Percentiles rank a stretch among this genome's conserved stretches.
Conservation (phyloP, 2,329 filamentous ascomycete species). For the Rutstroemia sydowiana region DNA sequence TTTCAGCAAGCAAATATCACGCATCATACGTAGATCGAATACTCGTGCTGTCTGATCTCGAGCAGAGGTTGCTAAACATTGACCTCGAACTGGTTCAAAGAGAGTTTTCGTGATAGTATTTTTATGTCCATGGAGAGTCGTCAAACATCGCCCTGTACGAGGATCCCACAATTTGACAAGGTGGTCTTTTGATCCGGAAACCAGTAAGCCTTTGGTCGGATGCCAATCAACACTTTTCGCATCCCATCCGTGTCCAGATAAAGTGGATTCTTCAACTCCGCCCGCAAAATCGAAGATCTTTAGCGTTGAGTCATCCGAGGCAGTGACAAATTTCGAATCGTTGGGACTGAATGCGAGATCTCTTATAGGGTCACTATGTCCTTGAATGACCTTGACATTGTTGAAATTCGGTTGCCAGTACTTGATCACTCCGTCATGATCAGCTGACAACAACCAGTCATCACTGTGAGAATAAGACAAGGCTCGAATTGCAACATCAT, state of each 20-base stretch:
- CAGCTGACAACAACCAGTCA: constrained; percentile 93
- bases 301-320: constrained; percentile 84
- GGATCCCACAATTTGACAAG: constrained; percentile 98
- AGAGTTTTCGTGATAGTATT: constrained; percentile 90
- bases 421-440: constrained; percentile 92
- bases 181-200: constrained; percentile 96
- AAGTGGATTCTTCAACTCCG: constrained; percentile 71
- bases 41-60: constrained; percentile 88
- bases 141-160: constrained; percentile 80
- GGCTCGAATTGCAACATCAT: constrained; percentile 79
- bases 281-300: constrained; percentile 96
- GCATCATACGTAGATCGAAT: constrained; percentile 97
- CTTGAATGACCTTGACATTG: constrained; percentile 91
- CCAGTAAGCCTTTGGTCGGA: constrained; percentile 84
- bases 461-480: constrained; percentile 88
- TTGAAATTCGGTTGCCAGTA: constrained; percentile 99
- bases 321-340: constrained; percentile 92
- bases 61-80: constrained; percentile 84
- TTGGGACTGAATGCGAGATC: constrained; percentile 91
- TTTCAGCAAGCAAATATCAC: constrained; percentile 85
- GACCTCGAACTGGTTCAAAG: constrained; percentile 79
- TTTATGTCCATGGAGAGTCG: constrained; percentile 92
- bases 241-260: constrained; percentile 96
- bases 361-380: constrained; percentile 81
- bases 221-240: constrained; percentile 98